Evolutionary conservation across 805 yeast species (phyloP), one percentile per base, ranked within the genome.

Genomic region (Monosporozyma servazzii): DNA sequence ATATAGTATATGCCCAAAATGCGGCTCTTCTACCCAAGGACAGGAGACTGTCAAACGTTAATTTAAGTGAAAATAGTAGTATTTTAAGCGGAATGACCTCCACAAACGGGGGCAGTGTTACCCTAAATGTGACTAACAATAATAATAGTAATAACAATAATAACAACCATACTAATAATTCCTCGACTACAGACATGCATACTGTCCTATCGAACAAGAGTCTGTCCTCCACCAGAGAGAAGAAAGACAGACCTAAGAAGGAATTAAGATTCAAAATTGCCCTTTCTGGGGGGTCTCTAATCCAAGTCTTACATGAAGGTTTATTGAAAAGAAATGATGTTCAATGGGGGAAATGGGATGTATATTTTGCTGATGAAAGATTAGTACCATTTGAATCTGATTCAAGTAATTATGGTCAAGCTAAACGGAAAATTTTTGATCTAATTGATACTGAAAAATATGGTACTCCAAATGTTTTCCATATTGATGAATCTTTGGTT

Each of bases 301-400:
- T 93, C 52, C 82, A 84, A 54, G 95, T 91, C 42, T 74, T 93
- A 48, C 80, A 86, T 51, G 90, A 91, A 68, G 99, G 98, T 11
- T 74, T 93, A 54, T 69, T 91, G 52, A 76, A 79, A 40, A 76
- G 96, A 61, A 78, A 77, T 46, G 89, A 83, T 58, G 82, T 93
- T 23, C 84, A 82, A 58, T 91, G 97, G 97, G 83, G 80, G 45
- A 84, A 82, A 64, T 91, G 98, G 98, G 97, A 91, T 67, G 80
- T 91, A 48, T 91, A 88, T 69, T 90, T 91, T 71, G 96, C 96
- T 5, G 98, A 91, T 70, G 98, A 91, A 72, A 80, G 98, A 67
- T 75, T 91, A 56, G 98, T 91, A 41, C 93, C 96, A 43, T 87
- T 88, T 57, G 84, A 79, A 48, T 80, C 86, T 27, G 79, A 79